Evolutionary conservation across 805 yeast species (phyloP), one percentile per base, ranked within the genome.

Genomic region (Monosporozyma aquatica): DNA sequence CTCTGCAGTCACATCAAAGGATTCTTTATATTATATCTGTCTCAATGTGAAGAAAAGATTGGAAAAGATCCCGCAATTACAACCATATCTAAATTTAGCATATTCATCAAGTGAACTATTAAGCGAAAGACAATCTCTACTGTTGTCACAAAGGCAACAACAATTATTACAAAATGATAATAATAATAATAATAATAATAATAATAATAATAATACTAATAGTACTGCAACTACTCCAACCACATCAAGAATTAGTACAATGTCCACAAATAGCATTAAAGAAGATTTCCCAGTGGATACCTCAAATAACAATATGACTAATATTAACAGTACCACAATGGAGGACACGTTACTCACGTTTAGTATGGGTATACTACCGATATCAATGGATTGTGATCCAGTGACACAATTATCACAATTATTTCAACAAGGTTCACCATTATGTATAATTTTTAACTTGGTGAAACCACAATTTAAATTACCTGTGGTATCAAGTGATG

Each of bases 371-470:
- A 79, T 82, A 13, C 69, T 80, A 35, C 94, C 90, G 4, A 83
- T 83, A 5, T 77, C 74, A 48, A 71, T 75, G 46, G 74, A 75
- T 49, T 82, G 85, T 55, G 99, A 92, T 59, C 97, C 97, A 3
- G 97, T 85, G 2, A 87, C 96, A 2, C 89, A 87, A 48, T 59
- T 92, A 34, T 84, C 95, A 78, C 80, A 86, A 50, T 67, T 92
- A 26, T 80, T 92, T 55, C 94, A 90, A 54, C 87, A 84, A 55
- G 98, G 97, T 9, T 81, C 94, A 2, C 95, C 97, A 4, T 68
- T 92, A 33, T 89, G 97, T 61, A 74, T 86, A 33, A 67, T 90
- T 6, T 86, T 82, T 68, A 90, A 92, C 63, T 68, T 78, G 11
- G 71, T 87, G 17, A 71, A 70, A 42, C 80, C 81, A 1, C 71